Base-by-base conservation (phyloP, 768 basidiomycete species). In the Mycena epipterygia region DNA sequence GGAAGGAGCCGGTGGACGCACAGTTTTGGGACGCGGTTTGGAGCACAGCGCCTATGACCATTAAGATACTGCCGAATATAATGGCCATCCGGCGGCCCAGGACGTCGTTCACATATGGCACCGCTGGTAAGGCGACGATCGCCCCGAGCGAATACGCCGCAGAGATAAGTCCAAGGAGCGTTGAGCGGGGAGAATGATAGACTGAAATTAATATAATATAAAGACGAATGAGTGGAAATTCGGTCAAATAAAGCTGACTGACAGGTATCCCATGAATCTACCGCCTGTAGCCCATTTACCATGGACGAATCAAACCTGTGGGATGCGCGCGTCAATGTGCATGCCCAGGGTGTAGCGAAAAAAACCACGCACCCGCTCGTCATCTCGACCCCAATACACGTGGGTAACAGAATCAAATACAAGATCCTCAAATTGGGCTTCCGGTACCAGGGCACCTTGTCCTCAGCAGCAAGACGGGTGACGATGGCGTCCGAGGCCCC, bases 111-210 rank as follows among this genome's bases (percentile, higher is more conserved):
- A 90, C 77, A 42, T 80, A 75, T 0, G 89, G 87, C 3, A 89
- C 88, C 19, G 89, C 76, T 0, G 90, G 90, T 6, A 91, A 77
- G 0, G 88, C 86, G 23, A 81, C 71, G 33, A 91, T 84, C 3
- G 87, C 86, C 9, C 90, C 90, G n/a, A 91, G 83, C 1, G 89
- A 88, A 74, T 90, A 91, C 74, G 89, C 84, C 2, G 89, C 81
- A 17, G 85, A 85, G 81, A 91, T 86, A 9, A 89, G 77, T n/a
- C 89, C 90, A 16, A 90, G 80, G 16, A 88, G 81, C 1, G 85
- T 81, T 3, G 87, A 89, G 9, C 84, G 83, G n/a, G 90, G 90
- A 42, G 82, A 79, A 55, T 88, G 72, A 74, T 86, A 91, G 77
- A 87, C 89, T 91, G 46, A 5, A 17, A 19, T 39, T 6, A 52